Evolutionary conservation across 805 yeast species (phyloP).

Genomic region (Barnettozyma sucrosica): DNA sequence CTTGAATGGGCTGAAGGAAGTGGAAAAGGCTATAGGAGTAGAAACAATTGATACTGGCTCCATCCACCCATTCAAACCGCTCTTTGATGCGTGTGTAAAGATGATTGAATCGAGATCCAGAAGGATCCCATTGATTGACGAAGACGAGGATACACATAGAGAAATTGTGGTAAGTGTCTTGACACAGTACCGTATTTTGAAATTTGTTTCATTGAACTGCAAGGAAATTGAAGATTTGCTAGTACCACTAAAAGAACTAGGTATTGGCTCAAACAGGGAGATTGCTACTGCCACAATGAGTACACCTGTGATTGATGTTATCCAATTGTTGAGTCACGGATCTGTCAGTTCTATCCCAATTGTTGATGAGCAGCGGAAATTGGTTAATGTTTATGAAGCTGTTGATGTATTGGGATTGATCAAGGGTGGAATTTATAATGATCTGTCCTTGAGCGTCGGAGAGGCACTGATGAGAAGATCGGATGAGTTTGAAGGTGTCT

Average conservation of each 20-base stretch:
- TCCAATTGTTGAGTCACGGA: slow-evolving; percentile 67
- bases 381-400: slow-evolving; percentile 91
- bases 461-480: slow-evolving; percentile 91
- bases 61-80: slow-evolving; percentile 83
- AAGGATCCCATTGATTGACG: slow-evolving; percentile 90
- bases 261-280: slow-evolving; percentile 49
- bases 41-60: slow-evolving; percentile 80
- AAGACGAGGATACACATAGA: slow-evolving; percentile 85
- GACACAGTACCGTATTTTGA: slow-evolving; percentile 92
- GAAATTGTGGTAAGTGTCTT: slow-evolving; percentile 93
- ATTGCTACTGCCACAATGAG: slow-evolving; percentile 81
- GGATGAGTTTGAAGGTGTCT: slow-evolving; percentile 96
- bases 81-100: slow-evolving; percentile 88
- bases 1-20: slow-evolving; percentile 76
- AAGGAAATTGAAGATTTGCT: slow-evolving; percentile 83
- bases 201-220: slow-evolving; percentile 93
- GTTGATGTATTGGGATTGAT: slow-evolving; percentile 89
- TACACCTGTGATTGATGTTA: slow-evolving; percentile 92
- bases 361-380: slow-evolving; percentile 62
- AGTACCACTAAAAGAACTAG: slow-evolving; percentile 66
- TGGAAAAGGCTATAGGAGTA: slow-evolving; percentile 83
- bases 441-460: slow-evolving; percentile 85
- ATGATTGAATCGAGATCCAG: slow-evolving; percentile 87
- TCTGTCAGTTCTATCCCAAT: slow-evolving; percentile 94
- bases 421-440: slow-evolving; percentile 91